Base-by-base conservation (phyloP, 148 eudicot genomes). In the Pharnaceum exiguum region DNA sequence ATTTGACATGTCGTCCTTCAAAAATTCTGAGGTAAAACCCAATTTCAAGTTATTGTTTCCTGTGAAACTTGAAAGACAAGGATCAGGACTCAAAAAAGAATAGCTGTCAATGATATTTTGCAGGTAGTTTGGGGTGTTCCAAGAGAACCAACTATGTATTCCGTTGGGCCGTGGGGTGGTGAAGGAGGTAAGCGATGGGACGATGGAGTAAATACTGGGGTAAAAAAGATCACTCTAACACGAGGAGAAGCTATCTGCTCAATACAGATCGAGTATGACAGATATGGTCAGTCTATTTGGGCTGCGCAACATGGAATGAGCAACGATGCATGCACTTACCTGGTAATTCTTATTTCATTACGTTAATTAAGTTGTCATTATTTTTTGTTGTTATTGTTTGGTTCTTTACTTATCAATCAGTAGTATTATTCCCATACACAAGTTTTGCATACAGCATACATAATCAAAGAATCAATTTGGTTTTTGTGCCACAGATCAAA, bases 161-260 rank as follows among this genome's bases (percentile, higher is more conserved):
- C 79, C 56, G 43, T 83, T 8, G 94, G 94, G 3, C 89, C 86
- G 29, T 86, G 89, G 94, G 94, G 89, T 19, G 89, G 89, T 7
- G 76, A 81, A 18, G 86, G 89, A 54, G 95, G 95, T 37, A 77
- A 62, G 59, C 75, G 80, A 26, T 86, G 95, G 89, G 95, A 86
- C 50, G 95, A 86, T 66, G 89, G 89, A 48, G 76, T 83, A 0
- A 74, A 69, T 58, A 48, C 67, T 2, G 95, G 95, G 54, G 68
- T 86, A 33, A 78, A 62, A 66, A 80, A 86, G 55, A 80, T 86
- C 11, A 46, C 70, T 17, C 26, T 86, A 32, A 83, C 76, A 1
- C 67, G 76, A 60, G 74, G 78, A 15, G 80, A 78, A 33, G 84
- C 61, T 25, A 80, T 86, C 44, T 80, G 82, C 63, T 76, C 84